Evolutionary conservation across 2,329 filamentous ascomycete genomes (phyloP).

Genomic region (Chaetothyriales sp.): DNA sequence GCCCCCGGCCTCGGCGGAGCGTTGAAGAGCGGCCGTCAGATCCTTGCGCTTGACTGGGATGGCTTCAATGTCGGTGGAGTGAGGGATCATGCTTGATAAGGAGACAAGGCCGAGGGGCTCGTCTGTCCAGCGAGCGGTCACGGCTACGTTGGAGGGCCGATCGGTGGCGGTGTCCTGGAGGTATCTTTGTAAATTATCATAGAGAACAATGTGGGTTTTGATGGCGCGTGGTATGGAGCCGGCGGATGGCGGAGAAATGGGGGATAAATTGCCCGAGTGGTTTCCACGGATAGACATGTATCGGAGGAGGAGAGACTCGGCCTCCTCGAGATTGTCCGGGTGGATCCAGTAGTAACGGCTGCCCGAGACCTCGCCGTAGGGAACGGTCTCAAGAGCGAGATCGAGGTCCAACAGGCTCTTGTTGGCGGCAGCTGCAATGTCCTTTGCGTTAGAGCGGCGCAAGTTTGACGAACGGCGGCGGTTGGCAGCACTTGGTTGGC

Average conservation of each 20-base stretch:
- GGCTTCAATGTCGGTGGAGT: slow-evolving; percentile 7
- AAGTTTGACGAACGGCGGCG: neutral
- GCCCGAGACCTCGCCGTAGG: slow-evolving; percentile 32
- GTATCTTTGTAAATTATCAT: slow-evolving; percentile 36
- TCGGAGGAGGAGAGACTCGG: slow-evolving; percentile 39
- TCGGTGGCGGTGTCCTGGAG: slow-evolving; percentile 19
- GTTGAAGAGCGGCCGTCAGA: slow-evolving; percentile 9
- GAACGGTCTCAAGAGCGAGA: slow-evolving; percentile 33
- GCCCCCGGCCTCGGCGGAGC: slow-evolving; percentile 1
- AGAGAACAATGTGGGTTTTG: slow-evolving; percentile 30
- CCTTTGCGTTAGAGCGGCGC: slow-evolving; percentile 16
- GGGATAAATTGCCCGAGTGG: neutral
- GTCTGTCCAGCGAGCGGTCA: slow-evolving; percentile 13
- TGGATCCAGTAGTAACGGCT: slow-evolving; percentile 43
- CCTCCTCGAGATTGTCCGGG: slow-evolving; percentile 39
- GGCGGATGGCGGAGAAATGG: neutral
- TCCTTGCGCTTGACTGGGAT: slow-evolving; percentile 13
- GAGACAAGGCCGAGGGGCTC: slow-evolving; percentile 19
- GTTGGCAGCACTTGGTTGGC: slow-evolving; percentile 14
- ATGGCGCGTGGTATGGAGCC: slow-evolving; percentile 11
- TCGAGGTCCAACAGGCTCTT: slow-evolving; percentile 36
- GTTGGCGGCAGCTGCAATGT: slow-evolving; percentile 27
- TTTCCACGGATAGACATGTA: slow-evolving; percentile 23
- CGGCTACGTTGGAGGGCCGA: slow-evolving; percentile 17
- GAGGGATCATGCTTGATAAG: slow-evolving; percentile 11